A percentile compares a stretch with the other conserved stretches of the same genome.
Conservation (phyloP, 225 moss, liverwort and hornwort species). For the Straminergon stramineum region DNA sequence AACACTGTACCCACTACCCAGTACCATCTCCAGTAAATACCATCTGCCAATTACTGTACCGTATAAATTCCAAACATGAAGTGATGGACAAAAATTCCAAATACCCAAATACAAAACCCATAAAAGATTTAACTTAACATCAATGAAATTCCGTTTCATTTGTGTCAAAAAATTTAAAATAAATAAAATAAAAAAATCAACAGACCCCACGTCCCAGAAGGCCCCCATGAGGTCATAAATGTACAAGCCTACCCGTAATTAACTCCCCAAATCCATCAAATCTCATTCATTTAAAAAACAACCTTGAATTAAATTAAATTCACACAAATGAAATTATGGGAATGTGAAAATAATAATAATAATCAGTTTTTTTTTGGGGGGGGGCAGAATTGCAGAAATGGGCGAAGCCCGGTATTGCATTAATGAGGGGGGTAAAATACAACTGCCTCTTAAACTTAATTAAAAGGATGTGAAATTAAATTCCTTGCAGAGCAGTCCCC, state of each 20-base stretch:
- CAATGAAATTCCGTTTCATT: too few species aligned
- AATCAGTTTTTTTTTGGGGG: background rate
- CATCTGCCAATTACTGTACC: background rate
- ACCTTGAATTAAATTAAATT: background rate
- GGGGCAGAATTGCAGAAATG: background rate
- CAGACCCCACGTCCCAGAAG: background rate
- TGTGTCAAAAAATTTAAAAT: too few species aligned
- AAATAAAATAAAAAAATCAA: too few species aligned
- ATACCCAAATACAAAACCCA: background rate
- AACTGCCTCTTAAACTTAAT: accelerated
- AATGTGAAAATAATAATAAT: background rate
- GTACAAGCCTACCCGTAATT: background rate
- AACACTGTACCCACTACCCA: background rate
- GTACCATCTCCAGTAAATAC: background rate
- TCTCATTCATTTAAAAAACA: background rate
- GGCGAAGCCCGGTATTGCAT: background rate
- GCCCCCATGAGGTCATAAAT: background rate
- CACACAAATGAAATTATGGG: background rate
- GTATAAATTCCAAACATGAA: background rate
- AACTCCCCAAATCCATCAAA: background rate
- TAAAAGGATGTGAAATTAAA: background rate
- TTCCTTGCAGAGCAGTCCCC: background rate
- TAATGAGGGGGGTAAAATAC: background rate
- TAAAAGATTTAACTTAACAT: too few species aligned
- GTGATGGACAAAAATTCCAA: background rate